phyloP scores from a whole-genome alignment of 2,329 filamentous ascomycete species.

The Hansfordia pulvinata region DNA sequence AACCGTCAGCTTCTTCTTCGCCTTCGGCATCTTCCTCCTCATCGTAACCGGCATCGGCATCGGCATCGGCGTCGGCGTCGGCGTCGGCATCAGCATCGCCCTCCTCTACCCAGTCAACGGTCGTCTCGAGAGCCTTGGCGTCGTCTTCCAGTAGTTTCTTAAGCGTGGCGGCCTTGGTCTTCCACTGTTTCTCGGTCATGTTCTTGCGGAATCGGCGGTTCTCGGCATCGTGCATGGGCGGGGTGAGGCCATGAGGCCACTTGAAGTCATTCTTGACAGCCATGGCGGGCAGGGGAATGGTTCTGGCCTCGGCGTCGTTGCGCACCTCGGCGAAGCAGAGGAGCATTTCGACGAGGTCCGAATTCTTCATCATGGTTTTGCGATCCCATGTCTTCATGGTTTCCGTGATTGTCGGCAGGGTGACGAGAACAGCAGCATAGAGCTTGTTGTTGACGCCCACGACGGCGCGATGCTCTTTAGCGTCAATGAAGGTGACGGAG shows the following conservation, averaged over 20 bases:
- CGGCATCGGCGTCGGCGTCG: slow-evolving; percentile 28
- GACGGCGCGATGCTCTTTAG: slow-evolving; percentile 59
- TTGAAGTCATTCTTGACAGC: slow-evolving; percentile 50
- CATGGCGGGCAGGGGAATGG: slow-evolving; percentile 56
- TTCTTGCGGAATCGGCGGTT: slow-evolving; percentile 76
- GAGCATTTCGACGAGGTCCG: slow-evolving; percentile 82
- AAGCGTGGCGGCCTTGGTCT: slow-evolving; percentile 71
- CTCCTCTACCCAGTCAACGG: slow-evolving; percentile 52
- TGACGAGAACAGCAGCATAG: slow-evolving; percentile 70
- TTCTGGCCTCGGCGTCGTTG: slow-evolving; percentile 51
- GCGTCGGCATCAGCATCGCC: slow-evolving; percentile 20
- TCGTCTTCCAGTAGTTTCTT: slow-evolving; percentile 62
- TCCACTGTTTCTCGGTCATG: slow-evolving; percentile 69
- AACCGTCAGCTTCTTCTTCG: slow-evolving; percentile 25
- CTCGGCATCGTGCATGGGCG: slow-evolving; percentile 74
- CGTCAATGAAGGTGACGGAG: slow-evolving; percentile 64
- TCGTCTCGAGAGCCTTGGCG: slow-evolving; percentile 41
- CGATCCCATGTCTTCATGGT: slow-evolving; percentile 90
- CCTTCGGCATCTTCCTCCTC: slow-evolving; percentile 33
- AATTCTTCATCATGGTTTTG: slow-evolving; percentile 76
- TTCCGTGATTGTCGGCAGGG: slow-evolving; percentile 77
- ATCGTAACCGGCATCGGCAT: no score
- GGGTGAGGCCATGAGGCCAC: slow-evolving; percentile 78
- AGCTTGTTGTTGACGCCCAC: slow-evolving; percentile 54
- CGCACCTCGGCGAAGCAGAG: slow-evolving; percentile 58